Base-by-base conservation (phyloP, 331 rosid species). In the Acacia concinna region DNA sequence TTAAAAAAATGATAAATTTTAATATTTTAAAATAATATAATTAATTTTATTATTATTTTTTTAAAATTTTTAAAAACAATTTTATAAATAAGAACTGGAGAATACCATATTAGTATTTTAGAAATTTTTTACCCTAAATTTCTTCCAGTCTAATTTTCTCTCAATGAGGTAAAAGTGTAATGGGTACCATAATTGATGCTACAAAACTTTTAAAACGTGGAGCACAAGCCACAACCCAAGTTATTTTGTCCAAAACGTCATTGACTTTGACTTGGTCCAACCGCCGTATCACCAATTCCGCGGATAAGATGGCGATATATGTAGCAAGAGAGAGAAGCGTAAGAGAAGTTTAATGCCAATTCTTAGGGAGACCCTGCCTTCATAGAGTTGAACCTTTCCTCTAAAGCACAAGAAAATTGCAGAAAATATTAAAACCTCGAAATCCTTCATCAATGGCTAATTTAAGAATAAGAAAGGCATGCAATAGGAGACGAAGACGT, bases 181-280 rank as follows among this genome's bases (percentile, higher is more conserved):
- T 13, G 2, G 20, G 1, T 2, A n/a, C n/a, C n/a, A n/a, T n/a
- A 18, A 14, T 12, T 8, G 9, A 8, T 1, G 0, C 38, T 35
- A 4, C 27, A 0, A 8, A n/a, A 71, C 37, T 20, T 11, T 51
- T 2, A 4, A 62, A 78, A 71, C 79, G 69, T 72, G 60, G 6
- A 28, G 28, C 79, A 20, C 41, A 15, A 31, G 43, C 5, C 35
- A 12, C 41, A 15, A 31, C 54, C 5, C 35, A 12, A 21, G 43
- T 52, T 43, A 47, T 49, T 59, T 68, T 63, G 28, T 57, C 25
- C 4, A 35, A 38, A 21, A 81, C 84, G 74, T 49, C 32, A 46
- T 59, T 56, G 27, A 3, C 72, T 84, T 81, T 78, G 77, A 81
- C 79, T 43, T 27, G 72, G 83, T 66, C 85, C 47, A 43, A 68